Evolutionary conservation across 345 rosid species (phyloP), one percentile per base, ranked within the genome.

Genomic region (Ceriops zippeliana): DNA sequence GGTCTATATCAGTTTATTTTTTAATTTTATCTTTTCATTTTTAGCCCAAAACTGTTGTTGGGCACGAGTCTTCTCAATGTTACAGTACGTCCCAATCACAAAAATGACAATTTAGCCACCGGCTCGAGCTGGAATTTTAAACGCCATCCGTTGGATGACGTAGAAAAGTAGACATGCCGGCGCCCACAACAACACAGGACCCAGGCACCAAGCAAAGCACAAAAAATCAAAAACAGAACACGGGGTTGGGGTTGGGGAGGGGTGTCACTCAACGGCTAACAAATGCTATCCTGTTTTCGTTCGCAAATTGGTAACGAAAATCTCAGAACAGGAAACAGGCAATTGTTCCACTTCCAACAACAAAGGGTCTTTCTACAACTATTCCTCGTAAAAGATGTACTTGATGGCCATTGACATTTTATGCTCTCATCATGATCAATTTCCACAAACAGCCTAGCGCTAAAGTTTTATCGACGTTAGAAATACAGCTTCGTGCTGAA

Each of bases 361-460:
- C 35, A 52, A 58, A 58, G 4, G 49, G 38, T 53, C 24, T 73
- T 77, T 77, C 75, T 77, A 78, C 78, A 69, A 61, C 78, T 79
- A 76, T 64, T 49, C 73, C 81, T 69, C 37, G 22, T 62, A 65
- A 74, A 51, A 30, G 68, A 66, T 34, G 63, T 56, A 62, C 22
- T 67, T 54, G 38, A 38, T 71, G 83, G 76, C 47, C 66, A 60
- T 75, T 35, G 63, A 67, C 79, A 77, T 79, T 65, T 81, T 72
- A 73, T 74, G 80, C 68, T 76, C 65, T 67, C 78, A 72, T 66
- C 70, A 62, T 71, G 71, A 82, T 83, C 74, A 75, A 79, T 80
- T 84, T 77, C 63, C 83, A 85, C 89, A 80, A 80, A 73, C 75
- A 79, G 9, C 85, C 90, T 82, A 86, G 73, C 52, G 73, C 87